phyloP scores from a whole-genome alignment of 1,139 yeast genomes.

The Yamadazyma aaseri region DNA sequence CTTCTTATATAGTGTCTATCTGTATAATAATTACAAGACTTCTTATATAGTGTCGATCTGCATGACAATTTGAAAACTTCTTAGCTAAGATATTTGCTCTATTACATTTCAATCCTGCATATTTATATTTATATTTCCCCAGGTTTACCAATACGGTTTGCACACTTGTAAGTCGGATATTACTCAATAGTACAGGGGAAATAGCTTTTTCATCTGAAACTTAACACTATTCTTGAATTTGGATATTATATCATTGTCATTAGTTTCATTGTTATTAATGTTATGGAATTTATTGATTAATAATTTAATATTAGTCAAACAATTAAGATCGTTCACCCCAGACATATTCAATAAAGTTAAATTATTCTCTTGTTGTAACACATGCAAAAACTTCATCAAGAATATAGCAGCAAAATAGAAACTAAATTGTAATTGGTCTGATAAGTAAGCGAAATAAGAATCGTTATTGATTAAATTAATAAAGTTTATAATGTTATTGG shows the following conservation, averaged over 20 bases:
- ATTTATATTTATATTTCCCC: too few relatives aligned
- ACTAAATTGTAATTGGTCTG: slow-evolving; percentile 66
- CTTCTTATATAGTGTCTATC: too few relatives aligned
- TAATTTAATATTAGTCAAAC: slow-evolving; percentile 17
- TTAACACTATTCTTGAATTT: slow-evolving; percentile 29
- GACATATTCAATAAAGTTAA: slow-evolving; percentile 7
- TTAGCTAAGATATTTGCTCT: too few relatives aligned
- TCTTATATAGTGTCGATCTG: too few relatives aligned
- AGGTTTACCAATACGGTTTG: too few relatives aligned
- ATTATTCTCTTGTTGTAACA: slow-evolving; percentile 9
- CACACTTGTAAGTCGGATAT: too few relatives aligned
- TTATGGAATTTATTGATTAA: slow-evolving; percentile 31
- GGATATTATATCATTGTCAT: slow-evolving; percentile 28
- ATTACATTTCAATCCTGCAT: too few relatives aligned
- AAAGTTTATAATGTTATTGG: slow-evolving; percentile 43
- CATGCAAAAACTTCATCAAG: slow-evolving; percentile 29
- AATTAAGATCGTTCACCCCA: slow-evolving; percentile 12
- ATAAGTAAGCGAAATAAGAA: slow-evolving; percentile 63
- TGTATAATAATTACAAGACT: too few relatives aligned
- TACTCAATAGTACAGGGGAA: slow-evolving; percentile 6
- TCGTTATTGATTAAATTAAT: slow-evolving; percentile 48
- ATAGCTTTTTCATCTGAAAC: slow-evolving; percentile 13
- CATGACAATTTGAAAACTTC: too few relatives aligned
- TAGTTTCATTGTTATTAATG: slow-evolving; percentile 29
- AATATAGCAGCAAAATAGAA: slow-evolving; percentile 52